Evolutionary conservation across 1,139 yeast species (phyloP), one percentile per base, ranked within the genome.

Genomic region (Entelexis sorbosivorans): DNA sequence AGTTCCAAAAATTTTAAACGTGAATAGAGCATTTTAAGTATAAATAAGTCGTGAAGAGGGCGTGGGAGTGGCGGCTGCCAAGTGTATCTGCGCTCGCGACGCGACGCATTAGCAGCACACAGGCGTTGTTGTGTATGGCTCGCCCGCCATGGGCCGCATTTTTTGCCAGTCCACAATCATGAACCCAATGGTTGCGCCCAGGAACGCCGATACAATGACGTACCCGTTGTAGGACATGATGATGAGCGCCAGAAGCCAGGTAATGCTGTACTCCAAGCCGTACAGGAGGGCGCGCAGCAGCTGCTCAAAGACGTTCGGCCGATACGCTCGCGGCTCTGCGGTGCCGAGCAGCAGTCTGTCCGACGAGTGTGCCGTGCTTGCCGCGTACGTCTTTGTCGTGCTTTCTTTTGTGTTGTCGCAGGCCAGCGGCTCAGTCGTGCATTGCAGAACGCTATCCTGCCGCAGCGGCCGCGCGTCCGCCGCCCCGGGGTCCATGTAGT

Each of bases 151-250:
- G 13, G 33, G 33, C 33, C 31, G 14, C 38, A 48, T 36, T 6
- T n/a, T 29, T 20, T 64, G 66, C 38, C 64, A 57, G 35, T 64
- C 64, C 50, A 66, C 59, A 47, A 64, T 50, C 38, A 55, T 62
- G 62, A 75, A 75, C 2, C 86, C 87, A 50, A 80, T 61, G 36
- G 78, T 64, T 3, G 82, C 82, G 7, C 86, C 86, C 42, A 80
- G 63, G 48, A 80, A 71, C 64, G 82, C 78, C 20, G 79, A 73
- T 52, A 81, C 77, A 52, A 79, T 76, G 35, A 81, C 71, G 63
- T 79, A 81, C 19, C 87, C 87, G 60, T 81, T 81, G 68, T 77
- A 81, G 68, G 79, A 79, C 87, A 81, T 81, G 69, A 80, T 80
- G 59, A 81, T 67, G 68, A 81, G 71, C 84, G 81, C 81, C 59